phyloP scores from a whole-genome alignment of 306 rosid genomes.

The Fragaria vesca region DNA sequence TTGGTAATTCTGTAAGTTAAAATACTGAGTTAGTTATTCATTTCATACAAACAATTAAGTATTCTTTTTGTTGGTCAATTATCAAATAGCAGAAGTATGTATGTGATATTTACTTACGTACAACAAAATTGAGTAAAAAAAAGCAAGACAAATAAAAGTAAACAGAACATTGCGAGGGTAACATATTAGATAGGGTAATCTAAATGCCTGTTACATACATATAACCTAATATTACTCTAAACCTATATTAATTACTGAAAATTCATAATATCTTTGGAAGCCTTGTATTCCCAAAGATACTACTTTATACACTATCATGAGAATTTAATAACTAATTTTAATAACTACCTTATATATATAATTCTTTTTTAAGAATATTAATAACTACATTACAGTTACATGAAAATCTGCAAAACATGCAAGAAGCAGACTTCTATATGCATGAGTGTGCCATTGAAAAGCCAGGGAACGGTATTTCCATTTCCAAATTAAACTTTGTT shows the following conservation, averaged over 20 bases:
- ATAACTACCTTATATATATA: no score
- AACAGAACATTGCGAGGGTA: neutral
- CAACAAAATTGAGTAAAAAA: neutral
- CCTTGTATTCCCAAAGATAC: no score
- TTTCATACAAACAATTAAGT: neutral
- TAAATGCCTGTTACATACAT: neutral
- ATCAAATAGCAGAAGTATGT: neutral
- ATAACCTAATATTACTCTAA: neutral
- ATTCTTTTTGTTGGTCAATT: neutral
- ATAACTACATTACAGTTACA: neutral
- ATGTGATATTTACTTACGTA: neutral
- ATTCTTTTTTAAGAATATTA: no score
- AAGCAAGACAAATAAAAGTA: neutral
- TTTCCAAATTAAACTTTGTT: neutral
- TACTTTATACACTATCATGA: no score
- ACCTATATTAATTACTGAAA: neutral
- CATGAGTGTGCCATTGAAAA: neutral
- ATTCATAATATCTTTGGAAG: neutral
- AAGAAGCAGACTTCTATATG: neutral
- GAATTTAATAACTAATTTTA: no score
- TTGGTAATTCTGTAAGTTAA: slow-evolving; percentile 56
- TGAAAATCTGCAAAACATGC: neutral
- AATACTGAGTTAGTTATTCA: neutral
- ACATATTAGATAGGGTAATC: neutral
- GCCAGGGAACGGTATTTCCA: neutral